Conservation (phyloP, 2,329 filamentous ascomycete genomes). For the Trematosphaeria pertusa region DNA sequence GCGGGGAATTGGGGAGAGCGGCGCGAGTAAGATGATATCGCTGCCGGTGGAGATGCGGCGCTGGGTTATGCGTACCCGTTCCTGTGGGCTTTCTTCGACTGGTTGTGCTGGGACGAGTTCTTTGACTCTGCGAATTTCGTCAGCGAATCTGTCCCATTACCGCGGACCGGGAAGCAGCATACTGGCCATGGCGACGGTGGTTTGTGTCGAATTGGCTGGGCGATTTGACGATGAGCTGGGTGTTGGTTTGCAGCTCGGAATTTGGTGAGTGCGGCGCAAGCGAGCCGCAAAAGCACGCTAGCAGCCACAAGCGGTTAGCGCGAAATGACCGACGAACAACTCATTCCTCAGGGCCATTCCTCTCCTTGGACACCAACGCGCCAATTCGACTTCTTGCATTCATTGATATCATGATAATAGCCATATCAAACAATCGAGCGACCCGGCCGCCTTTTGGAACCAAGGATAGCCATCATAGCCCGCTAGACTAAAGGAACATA, state of each 20-base stretch:
- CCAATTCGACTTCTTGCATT: neutral
- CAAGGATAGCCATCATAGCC: constrained; percentile 1
- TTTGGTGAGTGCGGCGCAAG: constrained; percentile 10
- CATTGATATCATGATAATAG: constrained; percentile 8
- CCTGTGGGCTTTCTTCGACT: constrained; percentile 97
- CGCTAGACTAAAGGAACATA: constrained; percentile 4
- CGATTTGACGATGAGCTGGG: constrained; percentile 36
- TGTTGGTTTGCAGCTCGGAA: constrained; percentile 17
- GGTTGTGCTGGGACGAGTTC: constrained; percentile 99
- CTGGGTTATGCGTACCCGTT: constrained; percentile 79
- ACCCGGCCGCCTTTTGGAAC: constrained; percentile 4
- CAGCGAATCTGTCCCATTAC: constrained; percentile 15
- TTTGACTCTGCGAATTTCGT: constrained; percentile 78
- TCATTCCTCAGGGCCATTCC: no score
- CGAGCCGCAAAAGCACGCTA: neutral
- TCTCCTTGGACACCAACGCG: no score
- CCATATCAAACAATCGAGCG: constrained; percentile 3
- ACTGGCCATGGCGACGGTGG: constrained; percentile 72
- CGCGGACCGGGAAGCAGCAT: constrained; percentile 50
- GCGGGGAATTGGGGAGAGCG: neutral
- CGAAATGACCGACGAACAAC: no score
- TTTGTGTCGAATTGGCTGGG: constrained; percentile 41
- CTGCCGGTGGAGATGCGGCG: neutral
- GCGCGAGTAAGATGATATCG: constrained; percentile 1
- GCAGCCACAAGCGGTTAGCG: no score